A percentile compares a stretch with the other conserved stretches of the same genome.
phyloP scores from a whole-genome alignment of 495 filamentous ascomycete species.

The Podospora pseudoanserina region DNA sequence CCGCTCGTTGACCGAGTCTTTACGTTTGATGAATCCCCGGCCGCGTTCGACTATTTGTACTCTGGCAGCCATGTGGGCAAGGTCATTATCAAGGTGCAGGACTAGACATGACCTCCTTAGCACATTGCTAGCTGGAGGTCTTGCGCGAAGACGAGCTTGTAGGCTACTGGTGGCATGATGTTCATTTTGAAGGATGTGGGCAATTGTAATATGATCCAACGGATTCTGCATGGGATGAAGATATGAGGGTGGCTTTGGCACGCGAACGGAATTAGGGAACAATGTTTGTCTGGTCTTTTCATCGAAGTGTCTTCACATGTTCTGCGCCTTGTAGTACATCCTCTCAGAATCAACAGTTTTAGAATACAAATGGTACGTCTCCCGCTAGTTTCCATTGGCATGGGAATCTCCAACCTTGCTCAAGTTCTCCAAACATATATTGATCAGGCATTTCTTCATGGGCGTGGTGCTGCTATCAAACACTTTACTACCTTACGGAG shows the following conservation, averaged over 20 bases:
- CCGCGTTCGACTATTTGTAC: conserved; percentile 46
- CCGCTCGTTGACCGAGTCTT: conserved; percentile 38
- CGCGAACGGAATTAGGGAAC: no score
- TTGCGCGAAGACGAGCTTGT: conserved; percentile 56
- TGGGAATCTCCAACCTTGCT: no score
- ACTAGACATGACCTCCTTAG: conserved; percentile 29
- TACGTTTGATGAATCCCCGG: conserved; percentile 36
- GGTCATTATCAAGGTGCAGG: conserved; percentile 39
- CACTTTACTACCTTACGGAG: no score
- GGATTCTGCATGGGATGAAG: not conserved
- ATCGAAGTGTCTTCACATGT: no score
- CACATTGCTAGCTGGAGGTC: conserved; percentile 54
- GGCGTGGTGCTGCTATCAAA: no score
- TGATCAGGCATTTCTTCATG: no score
- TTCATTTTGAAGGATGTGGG: conserved; percentile 40
- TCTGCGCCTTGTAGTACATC: no score
- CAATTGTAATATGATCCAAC: not conserved
- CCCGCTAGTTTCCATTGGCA: no score
- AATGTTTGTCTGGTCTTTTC: no score
- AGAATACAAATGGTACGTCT: no score
- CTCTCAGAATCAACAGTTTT: no score
- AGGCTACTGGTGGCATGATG: conserved; percentile 51
- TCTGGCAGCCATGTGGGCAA: conserved; percentile 45
- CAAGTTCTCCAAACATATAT: no score
- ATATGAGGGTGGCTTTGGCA: not conserved